These are phyloP conservation scores for Acacia confusa DNA, from an alignment of 306 rosid genomes.

Conservation along the genomic window DNA sequence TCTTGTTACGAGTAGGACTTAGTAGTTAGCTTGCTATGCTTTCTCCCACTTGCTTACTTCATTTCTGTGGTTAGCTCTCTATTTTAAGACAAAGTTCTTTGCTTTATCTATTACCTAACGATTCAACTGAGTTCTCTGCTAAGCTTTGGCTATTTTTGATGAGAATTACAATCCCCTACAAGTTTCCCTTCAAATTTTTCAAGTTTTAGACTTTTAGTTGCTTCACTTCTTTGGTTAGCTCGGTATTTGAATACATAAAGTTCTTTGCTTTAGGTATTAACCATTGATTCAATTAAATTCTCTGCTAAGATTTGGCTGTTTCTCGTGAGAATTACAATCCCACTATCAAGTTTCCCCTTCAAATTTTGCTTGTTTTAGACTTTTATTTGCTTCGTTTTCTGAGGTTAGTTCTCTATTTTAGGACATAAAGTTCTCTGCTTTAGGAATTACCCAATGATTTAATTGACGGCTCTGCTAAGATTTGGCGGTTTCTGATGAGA, in stretches of 20 bases:
- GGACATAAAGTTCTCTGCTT: background rate
- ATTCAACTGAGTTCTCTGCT: constrained; percentile 24
- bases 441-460: background rate
- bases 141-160: constrained; percentile 6
- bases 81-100: background rate
- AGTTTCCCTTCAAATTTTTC: background rate
- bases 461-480: constrained; percentile 24
- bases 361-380: too few relatives aligned
- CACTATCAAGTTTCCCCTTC: background rate
- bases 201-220: background rate
- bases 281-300: constrained; percentile 13
- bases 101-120: background rate
- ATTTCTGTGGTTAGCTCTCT: background rate
- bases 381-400: background rate
- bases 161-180: background rate
- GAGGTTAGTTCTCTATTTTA: background rate
- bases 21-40: background rate
- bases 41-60: background rate
- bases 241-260: background rate
- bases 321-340: background rate
- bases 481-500: constrained; percentile 1
- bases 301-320: constrained; percentile 17
- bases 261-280: background rate
- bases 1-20: background rate
- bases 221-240: background rate